A percentile compares a stretch with the other conserved stretches of the same genome.
These are phyloP conservation scores for Sclerotinia minor DNA, from an alignment of 2,329 filamentous ascomycete species.

Conservation along the genomic window DNA sequence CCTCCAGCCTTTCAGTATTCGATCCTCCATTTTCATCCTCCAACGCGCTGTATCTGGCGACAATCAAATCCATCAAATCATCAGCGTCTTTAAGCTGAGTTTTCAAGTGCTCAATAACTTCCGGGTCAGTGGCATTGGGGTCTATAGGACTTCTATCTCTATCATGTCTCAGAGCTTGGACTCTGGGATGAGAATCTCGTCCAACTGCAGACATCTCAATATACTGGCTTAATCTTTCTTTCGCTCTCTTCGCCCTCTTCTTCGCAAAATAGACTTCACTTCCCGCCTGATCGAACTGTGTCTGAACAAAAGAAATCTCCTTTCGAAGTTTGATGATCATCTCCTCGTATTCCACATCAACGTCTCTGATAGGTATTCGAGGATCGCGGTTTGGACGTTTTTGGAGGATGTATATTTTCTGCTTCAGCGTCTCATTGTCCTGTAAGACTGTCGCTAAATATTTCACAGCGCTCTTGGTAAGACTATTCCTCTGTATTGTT, in stretches of 20 bases:
- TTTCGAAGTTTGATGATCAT: not conserved
- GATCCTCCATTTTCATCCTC: not conserved
- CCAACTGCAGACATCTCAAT: not conserved
- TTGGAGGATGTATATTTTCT: not conserved
- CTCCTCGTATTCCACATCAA: not conserved
- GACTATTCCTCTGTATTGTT: constrained; percentile 15
- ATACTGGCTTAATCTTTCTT: not conserved
- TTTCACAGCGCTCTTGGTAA: not conserved
- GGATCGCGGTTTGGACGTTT: constrained; percentile 2
- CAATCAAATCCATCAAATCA: not conserved
- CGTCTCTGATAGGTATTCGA: not conserved
- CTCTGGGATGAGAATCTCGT: not conserved
- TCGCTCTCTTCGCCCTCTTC: not conserved
- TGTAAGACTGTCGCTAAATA: not conserved
- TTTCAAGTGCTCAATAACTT: constrained; percentile 1
- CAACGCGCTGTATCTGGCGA: not conserved
- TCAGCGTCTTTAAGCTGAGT: constrained; percentile 5
- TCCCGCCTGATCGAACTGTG: not conserved
- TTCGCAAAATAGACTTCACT: no score
- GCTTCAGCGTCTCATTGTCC: not conserved
- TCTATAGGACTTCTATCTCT: not conserved
- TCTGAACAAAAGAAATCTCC: not conserved
- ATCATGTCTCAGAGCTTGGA: not conserved
- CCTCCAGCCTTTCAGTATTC: not conserved
- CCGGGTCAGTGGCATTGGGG: not conserved